phyloP scores from a whole-genome alignment of 768 basidiomycete genomes.

The Cytidiella melzeri region DNA sequence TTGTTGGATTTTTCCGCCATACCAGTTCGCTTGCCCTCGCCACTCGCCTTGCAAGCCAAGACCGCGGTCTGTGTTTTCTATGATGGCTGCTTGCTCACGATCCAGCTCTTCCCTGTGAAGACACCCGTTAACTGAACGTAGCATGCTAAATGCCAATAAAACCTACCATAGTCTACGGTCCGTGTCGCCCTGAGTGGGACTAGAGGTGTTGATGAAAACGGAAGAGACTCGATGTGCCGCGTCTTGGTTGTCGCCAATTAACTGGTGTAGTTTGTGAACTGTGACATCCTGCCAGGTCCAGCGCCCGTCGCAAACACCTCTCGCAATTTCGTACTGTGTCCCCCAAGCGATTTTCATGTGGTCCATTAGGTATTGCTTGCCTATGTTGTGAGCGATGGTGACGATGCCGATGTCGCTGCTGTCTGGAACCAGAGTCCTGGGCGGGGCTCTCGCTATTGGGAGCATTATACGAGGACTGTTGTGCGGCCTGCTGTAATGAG shows the following conservation, averaged over 20 bases:
- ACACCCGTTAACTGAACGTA: neutral
- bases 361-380: conserved; percentile 29
- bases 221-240: conserved; percentile 24
- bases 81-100: conserved; percentile 57
- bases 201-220: conserved; percentile 18
- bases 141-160: neutral
- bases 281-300: conserved; percentile 36
- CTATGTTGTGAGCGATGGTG: conserved; percentile 28
- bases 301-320: conserved; percentile 28
- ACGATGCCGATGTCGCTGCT: neutral
- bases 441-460: neutral
- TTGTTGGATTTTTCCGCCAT: conserved; percentile 66
- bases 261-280: conserved; percentile 16
- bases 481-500: too few species aligned
- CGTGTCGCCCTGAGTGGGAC: neutral
- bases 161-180: conserved; percentile 16
- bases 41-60: conserved; percentile 56
- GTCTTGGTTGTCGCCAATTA: conserved; percentile 28
- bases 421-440: neutral
- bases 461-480: neutral
- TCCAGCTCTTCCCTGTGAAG: conserved; percentile 45
- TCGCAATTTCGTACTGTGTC: conserved; percentile 39
- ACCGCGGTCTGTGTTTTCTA: conserved; percentile 49
- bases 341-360: conserved; percentile 32
- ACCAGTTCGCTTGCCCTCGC: conserved; percentile 45